phyloP scores from a whole-genome alignment of 164 flowering plant species.

The Cinnamomum micranthum region DNA sequence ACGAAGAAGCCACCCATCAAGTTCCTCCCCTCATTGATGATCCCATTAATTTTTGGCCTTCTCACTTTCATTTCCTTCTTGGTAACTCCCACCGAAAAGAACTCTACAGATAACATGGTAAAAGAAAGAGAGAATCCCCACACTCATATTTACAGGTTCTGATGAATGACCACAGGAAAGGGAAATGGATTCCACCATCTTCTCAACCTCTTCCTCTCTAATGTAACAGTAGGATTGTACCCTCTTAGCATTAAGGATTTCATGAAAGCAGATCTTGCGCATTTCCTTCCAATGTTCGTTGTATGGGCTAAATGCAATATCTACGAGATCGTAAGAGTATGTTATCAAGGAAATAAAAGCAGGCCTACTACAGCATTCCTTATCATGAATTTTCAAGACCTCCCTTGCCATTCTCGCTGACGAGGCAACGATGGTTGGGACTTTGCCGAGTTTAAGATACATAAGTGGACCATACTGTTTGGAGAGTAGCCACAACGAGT shows the following conservation, averaged over 20 bases:
- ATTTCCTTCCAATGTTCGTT: not conserved
- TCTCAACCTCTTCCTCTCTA: conserved; percentile 1
- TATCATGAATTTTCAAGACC: conserved; percentile 3
- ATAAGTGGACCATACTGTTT: conserved; percentile 7
- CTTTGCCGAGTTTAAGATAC: not conserved
- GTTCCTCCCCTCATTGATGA: conserved; percentile 12
- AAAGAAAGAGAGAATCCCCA: conserved; percentile 6
- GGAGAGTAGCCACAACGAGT: conserved; percentile 12
- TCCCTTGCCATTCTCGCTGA: conserved; percentile 2
- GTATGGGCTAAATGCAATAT: not conserved
- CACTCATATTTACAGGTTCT: conserved; percentile 19
- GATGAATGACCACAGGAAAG: not conserved
- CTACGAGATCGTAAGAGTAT: not conserved
- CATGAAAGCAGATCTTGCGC: not conserved
- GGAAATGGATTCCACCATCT: not conserved
- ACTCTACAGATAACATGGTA: conserved; percentile 20
- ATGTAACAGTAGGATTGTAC: not conserved
- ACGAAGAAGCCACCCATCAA: conserved; percentile 19
- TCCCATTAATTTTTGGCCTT: not conserved
- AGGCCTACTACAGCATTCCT: not conserved
- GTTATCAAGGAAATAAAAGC: not conserved
- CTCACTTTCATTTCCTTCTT: not conserved
- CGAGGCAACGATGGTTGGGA: not conserved
- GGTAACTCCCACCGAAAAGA: conserved; percentile 26
- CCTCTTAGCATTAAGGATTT: not conserved